A percentile compares a stretch with the other conserved stretches of the same genome.
Conservation (phyloP, 768 basidiomycete genomes). For the Boletus eberwhitei region DNA sequence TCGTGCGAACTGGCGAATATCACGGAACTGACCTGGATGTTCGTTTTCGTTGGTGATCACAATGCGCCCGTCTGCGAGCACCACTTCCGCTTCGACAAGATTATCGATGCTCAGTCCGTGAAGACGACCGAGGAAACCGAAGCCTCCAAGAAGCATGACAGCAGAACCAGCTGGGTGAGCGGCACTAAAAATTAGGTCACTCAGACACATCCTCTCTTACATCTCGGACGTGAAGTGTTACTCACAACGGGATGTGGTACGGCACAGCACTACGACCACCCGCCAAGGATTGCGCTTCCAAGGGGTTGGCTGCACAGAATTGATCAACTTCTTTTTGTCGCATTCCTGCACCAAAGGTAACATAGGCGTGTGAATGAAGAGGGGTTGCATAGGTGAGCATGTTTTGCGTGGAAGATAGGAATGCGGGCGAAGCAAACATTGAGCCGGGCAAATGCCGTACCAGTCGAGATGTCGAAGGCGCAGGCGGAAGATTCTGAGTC, state of each 20-base stretch:
- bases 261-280: slow-evolving; percentile 58
- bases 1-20: not conserved
- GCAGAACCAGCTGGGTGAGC: slow-evolving; percentile 80
- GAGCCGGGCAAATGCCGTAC: slow-evolving; percentile 26
- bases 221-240: slow-evolving; percentile 12
- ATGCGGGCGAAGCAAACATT: slow-evolving; percentile 33
- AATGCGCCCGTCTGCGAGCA: slow-evolving; percentile 86
- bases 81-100: slow-evolving; percentile 88
- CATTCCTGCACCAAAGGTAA: slow-evolving; percentile 85
- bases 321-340: slow-evolving; percentile 81
- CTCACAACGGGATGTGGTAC: slow-evolving; percentile 79
- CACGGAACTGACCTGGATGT: slow-evolving; percentile 52
- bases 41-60: slow-evolving; percentile 71
- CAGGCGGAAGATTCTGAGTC: slow-evolving; percentile 24
- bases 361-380: slow-evolving; percentile 68
- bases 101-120: slow-evolving; percentile 88
- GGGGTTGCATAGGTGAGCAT: slow-evolving; percentile 53
- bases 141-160: slow-evolving; percentile 82
- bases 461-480: slow-evolving; percentile 24
- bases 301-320: slow-evolving; percentile 64
- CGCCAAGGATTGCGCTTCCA: slow-evolving; percentile 54
- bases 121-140: slow-evolving; percentile 82
- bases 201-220: not conserved
- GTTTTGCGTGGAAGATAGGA: slow-evolving; percentile 35
- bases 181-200: slow-evolving; percentile 43